phyloP scores from a whole-genome alignment of 495 filamentous ascomycete genomes.

The Aspergillus campestris region DNA sequence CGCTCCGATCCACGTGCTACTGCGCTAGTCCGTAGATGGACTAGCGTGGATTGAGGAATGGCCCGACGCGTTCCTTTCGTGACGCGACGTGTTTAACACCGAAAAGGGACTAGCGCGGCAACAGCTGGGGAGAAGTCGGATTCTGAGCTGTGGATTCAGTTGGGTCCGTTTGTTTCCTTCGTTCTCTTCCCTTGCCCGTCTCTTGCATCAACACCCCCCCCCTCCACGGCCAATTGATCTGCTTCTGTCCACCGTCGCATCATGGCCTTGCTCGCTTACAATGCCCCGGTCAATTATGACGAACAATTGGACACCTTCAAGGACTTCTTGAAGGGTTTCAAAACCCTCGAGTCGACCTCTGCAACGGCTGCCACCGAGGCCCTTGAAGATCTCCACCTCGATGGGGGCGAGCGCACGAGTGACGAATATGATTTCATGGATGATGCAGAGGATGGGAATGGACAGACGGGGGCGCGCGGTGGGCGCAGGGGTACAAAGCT shows the following conservation, averaged over 20 bases:
- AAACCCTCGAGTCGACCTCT: constrained; percentile 61
- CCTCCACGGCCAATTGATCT: constrained; percentile 9
- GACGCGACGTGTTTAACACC: constrained; percentile 23
- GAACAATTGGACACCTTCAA: constrained; percentile 82
- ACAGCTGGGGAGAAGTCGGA: neutral
- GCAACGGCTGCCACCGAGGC: constrained; percentile 65
- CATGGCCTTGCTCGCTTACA: constrained; percentile 77
- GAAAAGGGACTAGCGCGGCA: neutral
- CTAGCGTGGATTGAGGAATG: constrained; percentile 8
- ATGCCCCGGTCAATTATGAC: constrained; percentile 72
- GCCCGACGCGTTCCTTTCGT: constrained; percentile 17
- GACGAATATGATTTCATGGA: constrained; percentile 96
- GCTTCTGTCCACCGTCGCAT: constrained; percentile 13
- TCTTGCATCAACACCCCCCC: too few species aligned
- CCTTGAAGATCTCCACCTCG: constrained; percentile 74
- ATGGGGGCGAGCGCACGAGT: constrained; percentile 69
- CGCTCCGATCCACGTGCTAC: constrained; percentile 17
- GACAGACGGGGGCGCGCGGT: constrained; percentile 31
- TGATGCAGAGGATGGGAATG: constrained; percentile 55
- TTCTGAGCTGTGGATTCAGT: too few species aligned
- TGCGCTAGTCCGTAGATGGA: neutral
- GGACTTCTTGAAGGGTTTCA: constrained; percentile 81
- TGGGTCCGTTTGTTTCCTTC: neutral
- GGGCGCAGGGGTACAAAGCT: constrained; percentile 49
- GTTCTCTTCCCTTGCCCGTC: constrained; percentile 3